Conservation (phyloP, 495 filamentous ascomycete genomes). For the Trichoderma reesei region DNA sequence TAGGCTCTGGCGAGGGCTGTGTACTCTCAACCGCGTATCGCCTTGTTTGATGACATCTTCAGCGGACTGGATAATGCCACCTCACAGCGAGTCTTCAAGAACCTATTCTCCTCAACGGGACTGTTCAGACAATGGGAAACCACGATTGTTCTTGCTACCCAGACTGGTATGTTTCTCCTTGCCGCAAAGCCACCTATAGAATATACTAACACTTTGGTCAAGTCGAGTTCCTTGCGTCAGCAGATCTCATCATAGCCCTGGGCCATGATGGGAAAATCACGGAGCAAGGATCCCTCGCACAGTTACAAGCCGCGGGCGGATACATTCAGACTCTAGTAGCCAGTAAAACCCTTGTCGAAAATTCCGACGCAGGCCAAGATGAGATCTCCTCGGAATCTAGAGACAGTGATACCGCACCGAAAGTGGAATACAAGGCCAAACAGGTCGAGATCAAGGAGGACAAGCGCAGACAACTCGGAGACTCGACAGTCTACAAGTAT, state of each 20-base stretch:
- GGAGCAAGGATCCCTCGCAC: constrained; percentile 29
- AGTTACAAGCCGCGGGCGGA: constrained; percentile 18
- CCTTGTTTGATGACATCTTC: constrained; percentile 24
- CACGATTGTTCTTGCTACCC: constrained; percentile 19
- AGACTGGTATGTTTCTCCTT: constrained; percentile 11
- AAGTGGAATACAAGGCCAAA: constrained; percentile 7
- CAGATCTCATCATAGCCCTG: constrained; percentile 31
- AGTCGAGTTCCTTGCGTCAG: constrained; percentile 24
- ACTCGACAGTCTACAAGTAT: constrained; percentile 23
- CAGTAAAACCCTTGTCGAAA: neutral
- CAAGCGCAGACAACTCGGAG: constrained; percentile 17
- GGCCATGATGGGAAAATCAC: constrained; percentile 22
- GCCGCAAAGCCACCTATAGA: too few species aligned
- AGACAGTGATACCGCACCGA: neutral
- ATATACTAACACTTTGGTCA: neutral
- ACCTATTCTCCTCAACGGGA: constrained; percentile 37
- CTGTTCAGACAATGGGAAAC: constrained; percentile 25
- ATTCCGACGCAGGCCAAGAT: neutral
- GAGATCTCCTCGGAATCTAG: neutral
- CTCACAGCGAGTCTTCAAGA: constrained; percentile 42
- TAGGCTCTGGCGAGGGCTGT: constrained; percentile 25
- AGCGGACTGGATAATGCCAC: constrained; percentile 26
- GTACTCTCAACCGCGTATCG: constrained; percentile 17
- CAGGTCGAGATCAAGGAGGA: neutral
- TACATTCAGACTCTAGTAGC: constrained; percentile 16